A percentile compares a stretch with the other conserved stretches of the same genome.
Conservation (phyloP, 352 stramenopile species). For the Phytophthora agathidicida region DNA sequence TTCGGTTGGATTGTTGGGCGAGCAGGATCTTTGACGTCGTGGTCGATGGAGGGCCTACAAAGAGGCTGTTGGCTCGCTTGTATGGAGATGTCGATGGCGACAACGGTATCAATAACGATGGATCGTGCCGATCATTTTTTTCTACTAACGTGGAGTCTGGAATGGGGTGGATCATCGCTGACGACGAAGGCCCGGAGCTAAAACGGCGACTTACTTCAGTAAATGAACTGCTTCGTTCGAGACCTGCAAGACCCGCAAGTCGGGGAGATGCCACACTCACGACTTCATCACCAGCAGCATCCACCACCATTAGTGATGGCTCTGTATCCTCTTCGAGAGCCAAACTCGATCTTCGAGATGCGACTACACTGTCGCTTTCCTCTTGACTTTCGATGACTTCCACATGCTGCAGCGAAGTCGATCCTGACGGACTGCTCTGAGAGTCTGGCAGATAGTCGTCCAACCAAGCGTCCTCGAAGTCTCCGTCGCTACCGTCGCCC, state of each 20-base stretch:
- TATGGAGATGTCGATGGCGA: constrained; percentile 40
- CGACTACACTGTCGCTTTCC: constrained; percentile 1
- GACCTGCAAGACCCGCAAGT: constrained; percentile 20
- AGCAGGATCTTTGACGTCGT: constrained; percentile 21
- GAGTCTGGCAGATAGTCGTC: constrained; percentile 41
- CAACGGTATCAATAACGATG: constrained; percentile 14
- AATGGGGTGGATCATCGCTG: constrained; percentile 41
- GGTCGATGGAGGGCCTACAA: constrained; percentile 12
- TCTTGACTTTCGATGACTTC: constrained; percentile 12
- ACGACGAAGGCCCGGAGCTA: constrained; percentile 14
- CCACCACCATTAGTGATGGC: constrained; percentile 27
- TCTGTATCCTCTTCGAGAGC: constrained; percentile 21
- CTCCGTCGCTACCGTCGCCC: constrained; percentile 28
- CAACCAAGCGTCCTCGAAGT: constrained; percentile 49
- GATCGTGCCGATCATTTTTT: constrained; percentile 19
- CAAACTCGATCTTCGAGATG: constrained; percentile 18
- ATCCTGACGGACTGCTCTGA: constrained; percentile 1
- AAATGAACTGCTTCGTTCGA: constrained; percentile 13
- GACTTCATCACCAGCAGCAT: constrained; percentile 11
- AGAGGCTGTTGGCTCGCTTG: constrained; percentile 52
- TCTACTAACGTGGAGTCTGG: constrained; percentile 11
- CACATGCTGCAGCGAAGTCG: constrained; percentile 8
- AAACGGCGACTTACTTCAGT: constrained; percentile 8
- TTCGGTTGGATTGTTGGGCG: constrained; percentile 12
- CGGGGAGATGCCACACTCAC: constrained; percentile 20